Evolutionary conservation across 2,329 filamentous ascomycete genomes (phyloP), one percentile per base, ranked within the genome.

Genomic region (Tolypocladium capitatum): DNA sequence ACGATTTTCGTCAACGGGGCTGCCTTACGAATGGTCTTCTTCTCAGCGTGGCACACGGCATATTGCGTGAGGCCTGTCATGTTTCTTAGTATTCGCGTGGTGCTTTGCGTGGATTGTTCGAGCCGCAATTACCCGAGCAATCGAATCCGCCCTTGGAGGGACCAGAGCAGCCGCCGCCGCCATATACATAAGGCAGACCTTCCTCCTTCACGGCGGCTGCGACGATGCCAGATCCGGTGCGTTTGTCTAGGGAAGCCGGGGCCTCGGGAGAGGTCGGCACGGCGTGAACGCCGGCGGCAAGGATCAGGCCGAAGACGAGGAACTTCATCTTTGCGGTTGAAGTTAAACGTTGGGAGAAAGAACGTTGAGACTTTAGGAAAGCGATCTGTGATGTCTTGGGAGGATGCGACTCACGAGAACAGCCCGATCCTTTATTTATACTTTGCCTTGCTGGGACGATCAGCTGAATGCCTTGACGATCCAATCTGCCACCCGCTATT

Each of bases 111-210:
- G 38, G 27, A n/a, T 7, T 10, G 14, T 20, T 43, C 28, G 10
- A 6, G n/a, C n/a, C 41, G 16, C n/a, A n/a, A n/a, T n/a, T 3
- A 35, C 49, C 52, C 32, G 52, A 54, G 49, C 52, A 54, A 43
- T 53, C 52, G 40, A 36, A 54, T 42, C 52, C 52, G 40, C 52
- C 52, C 18, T 54, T 48, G 47, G 52, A 48, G 9, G 47, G 47
- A 16, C 52, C 52, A 8, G 51, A 45, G 49, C 49, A 51, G 43
- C 48, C 48, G 36, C 52, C 52, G 32, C 50, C 52, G 27, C 52
- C 52, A 30, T 43, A 53, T 46, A 53, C 49, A 44, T 51, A 52
- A 7, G 46, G 46, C 30, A 48, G 38, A 42, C 52, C 50, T 16
- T 49, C 44, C 46, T 51, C 44, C 28, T 44, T 49, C 21, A 49